phyloP scores from a whole-genome alignment of 805 yeast genomes.

The Zygotorulaspora chibaensis region DNA sequence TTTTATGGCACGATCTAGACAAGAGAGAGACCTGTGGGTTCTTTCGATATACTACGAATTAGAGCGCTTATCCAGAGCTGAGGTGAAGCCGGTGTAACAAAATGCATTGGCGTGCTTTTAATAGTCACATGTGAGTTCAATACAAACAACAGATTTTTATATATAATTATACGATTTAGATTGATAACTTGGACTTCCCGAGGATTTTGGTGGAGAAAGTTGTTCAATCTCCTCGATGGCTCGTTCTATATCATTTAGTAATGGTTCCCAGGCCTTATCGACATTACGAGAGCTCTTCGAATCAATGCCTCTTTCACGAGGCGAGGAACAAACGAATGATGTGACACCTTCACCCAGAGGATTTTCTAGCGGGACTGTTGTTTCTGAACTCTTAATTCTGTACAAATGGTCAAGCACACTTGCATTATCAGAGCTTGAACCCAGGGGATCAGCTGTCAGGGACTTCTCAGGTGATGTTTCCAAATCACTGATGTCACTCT shows the following conservation, averaged over 20 bases:
- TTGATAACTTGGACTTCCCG: constrained; percentile 4
- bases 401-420: neutral
- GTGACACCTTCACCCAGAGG: neutral
- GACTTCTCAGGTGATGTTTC: neutral
- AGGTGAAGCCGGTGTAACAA: neutral
- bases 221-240: constrained; percentile 16
- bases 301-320: neutral
- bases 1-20: constrained; percentile 76
- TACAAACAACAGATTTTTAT: neutral
- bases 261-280: constrained; percentile 10
- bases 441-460: neutral
- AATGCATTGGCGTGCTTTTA: neutral
- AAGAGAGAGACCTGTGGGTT: constrained; percentile 85
- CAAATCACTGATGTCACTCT: neutral
- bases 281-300: constrained; percentile 1
- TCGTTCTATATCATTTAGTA: constrained; percentile 17
- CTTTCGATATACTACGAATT: constrained; percentile 34
- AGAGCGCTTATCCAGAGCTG: constrained; percentile 28
- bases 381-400: neutral
- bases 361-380: neutral
- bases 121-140: neutral
- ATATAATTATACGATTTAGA: constrained; percentile 9
- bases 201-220: constrained; percentile 5
- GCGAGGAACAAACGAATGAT: neutral
- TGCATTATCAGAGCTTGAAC: neutral